Percentiles rank a stretch among this genome's conserved stretches.
phyloP scores from a whole-genome alignment of 495 filamentous ascomycete genomes.

The Cercophora sp. region DNA sequence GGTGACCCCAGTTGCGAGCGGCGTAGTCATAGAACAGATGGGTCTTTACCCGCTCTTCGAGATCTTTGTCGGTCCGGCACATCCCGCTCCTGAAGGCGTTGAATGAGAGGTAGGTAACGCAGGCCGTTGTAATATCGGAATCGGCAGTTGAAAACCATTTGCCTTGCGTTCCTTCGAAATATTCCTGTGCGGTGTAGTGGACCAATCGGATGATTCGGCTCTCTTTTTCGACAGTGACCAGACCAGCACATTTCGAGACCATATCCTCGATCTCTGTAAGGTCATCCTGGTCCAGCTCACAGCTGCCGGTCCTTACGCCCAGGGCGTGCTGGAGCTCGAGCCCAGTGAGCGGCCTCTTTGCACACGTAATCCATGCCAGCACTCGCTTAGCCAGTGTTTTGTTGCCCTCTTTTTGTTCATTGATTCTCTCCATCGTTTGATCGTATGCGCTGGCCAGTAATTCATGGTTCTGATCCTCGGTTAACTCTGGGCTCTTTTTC shows the following conservation, averaged over 20 bases:
- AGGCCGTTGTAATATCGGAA: conserved; percentile 31
- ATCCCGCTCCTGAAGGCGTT: conserved; percentile 26
- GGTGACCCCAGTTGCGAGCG: conserved; percentile 41
- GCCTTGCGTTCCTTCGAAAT: conserved; percentile 37
- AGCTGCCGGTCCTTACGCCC: conserved; percentile 22
- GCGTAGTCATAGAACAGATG: conserved; percentile 42
- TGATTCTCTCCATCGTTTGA: conserved; percentile 3
- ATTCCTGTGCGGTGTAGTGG: conserved; percentile 54
- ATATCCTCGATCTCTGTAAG: conserved; percentile 36
- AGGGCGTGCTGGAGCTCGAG: conserved; percentile 5
- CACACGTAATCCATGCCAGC: conserved; percentile 3
- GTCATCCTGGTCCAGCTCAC: conserved; percentile 39
- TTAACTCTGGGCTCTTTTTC: neutral
- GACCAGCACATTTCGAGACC: conserved; percentile 47
- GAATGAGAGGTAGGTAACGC: conserved; percentile 45
- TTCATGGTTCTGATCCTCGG: neutral
- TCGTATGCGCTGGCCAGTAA: neutral
- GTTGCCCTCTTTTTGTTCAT: neutral
- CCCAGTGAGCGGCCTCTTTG: neutral
- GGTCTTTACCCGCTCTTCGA: conserved; percentile 22
- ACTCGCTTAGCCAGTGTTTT: neutral
- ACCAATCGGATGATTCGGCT: conserved; percentile 48
- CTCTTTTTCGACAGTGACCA: conserved; percentile 47
- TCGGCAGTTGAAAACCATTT: conserved; percentile 37
- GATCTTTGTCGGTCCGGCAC: conserved; percentile 23